These are phyloP conservation scores for Orbilia javanica DNA, from an alignment of 2,329 filamentous ascomycete genomes.

Conservation along the genomic window DNA sequence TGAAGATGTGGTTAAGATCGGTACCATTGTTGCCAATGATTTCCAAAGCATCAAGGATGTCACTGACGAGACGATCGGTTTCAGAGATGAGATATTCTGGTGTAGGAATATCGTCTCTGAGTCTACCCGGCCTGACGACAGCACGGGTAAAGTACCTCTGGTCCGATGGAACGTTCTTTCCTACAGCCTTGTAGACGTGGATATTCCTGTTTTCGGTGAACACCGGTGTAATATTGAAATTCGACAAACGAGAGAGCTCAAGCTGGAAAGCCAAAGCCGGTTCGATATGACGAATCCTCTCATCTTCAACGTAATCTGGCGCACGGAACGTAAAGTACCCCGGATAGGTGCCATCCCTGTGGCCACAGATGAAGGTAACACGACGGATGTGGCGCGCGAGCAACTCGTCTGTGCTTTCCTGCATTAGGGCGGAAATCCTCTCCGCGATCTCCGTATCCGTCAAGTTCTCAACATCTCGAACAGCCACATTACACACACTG, in stretches of 20 bases:
- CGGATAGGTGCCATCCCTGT: slow-evolving; percentile 92
- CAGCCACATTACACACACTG: slow-evolving; percentile 90
- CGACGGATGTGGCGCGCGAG: slow-evolving; percentile 84
- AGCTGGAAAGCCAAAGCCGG: slow-evolving; percentile 98
- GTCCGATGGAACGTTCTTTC: slow-evolving; percentile 93
- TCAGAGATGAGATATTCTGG: slow-evolving; percentile 98
- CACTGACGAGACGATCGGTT: slow-evolving; percentile 94
- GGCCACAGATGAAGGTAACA: slow-evolving; percentile 95
- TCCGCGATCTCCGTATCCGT: slow-evolving; percentile 84
- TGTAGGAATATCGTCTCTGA: slow-evolving; percentile 97
- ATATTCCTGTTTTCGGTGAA: slow-evolving; percentile 99
- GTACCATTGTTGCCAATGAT: slow-evolving; percentile 99
- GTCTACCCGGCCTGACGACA: slow-evolving; percentile 90
- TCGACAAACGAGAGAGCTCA: slow-evolving; percentile 90
- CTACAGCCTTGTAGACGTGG: slow-evolving; percentile 96
- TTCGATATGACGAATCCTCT: slow-evolving; percentile 96
- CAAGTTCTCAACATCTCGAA: slow-evolving; percentile 85
- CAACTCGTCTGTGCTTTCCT: slow-evolving; percentile 85
- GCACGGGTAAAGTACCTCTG: slow-evolving; percentile 99
- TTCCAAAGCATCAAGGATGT: slow-evolving; percentile 96
- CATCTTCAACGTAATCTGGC: slow-evolving; percentile 87
- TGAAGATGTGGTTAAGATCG: slow-evolving; percentile 99
- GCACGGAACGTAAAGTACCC: slow-evolving; percentile 99
- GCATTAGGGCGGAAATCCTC: slow-evolving; percentile 80
- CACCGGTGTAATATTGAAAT: slow-evolving; percentile 97